phyloP scores from a whole-genome alignment of 306 rosid species.

The Elaeagnus macrophylla region DNA sequence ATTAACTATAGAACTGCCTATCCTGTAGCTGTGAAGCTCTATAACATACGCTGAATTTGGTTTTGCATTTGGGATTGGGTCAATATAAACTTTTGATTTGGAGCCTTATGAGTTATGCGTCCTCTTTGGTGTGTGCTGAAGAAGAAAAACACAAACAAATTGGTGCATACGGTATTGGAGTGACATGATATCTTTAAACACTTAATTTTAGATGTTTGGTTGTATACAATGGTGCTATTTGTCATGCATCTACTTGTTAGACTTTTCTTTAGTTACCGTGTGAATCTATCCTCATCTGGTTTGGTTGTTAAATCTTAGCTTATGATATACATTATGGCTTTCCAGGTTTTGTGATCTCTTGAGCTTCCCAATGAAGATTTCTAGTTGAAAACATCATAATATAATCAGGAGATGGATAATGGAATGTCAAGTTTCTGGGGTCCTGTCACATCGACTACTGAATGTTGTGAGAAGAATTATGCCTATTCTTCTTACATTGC shows the following conservation, averaged over 20 bases:
- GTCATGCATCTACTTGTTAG: background rate
- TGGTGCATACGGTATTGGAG: background rate
- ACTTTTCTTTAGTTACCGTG: background rate
- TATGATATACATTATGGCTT: conserved; percentile 22
- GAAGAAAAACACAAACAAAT: too few relatives aligned
- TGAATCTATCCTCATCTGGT: background rate
- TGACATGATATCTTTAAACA: background rate
- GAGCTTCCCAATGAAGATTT: conserved; percentile 10
- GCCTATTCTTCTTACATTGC: conserved; percentile 70
- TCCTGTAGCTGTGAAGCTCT: too few relatives aligned
- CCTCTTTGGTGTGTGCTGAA: too few relatives aligned
- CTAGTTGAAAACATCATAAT: conserved; percentile 13
- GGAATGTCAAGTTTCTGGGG: conserved; percentile 60
- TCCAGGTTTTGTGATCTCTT: conserved; percentile 32
- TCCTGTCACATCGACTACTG: too few relatives aligned
- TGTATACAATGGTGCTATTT: background rate
- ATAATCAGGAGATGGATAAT: conserved; percentile 49
- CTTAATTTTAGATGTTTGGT: background rate
- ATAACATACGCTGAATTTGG: too few relatives aligned
- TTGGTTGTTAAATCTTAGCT: conserved; percentile 11
- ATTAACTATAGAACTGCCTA: background rate
- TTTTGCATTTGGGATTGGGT: too few relatives aligned
- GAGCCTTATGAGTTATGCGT: too few relatives aligned
- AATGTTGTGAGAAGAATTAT: conserved; percentile 71
- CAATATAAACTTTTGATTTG: too few relatives aligned